Conservation (phyloP, 2,329 filamentous ascomycete genomes). For the Nakataea oryzae region DNA sequence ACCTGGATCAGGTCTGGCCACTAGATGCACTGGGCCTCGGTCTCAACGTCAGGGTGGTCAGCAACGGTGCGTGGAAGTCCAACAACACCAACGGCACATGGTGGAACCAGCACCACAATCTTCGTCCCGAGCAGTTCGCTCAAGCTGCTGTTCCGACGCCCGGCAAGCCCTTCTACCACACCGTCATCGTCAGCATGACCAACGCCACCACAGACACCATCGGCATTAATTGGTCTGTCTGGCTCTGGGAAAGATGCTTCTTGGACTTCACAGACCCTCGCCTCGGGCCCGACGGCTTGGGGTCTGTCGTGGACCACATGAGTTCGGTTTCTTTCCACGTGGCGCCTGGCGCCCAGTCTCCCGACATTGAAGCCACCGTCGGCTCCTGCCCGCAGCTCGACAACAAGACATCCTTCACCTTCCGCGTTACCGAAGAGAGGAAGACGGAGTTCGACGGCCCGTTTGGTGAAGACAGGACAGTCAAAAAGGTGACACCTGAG, state of each 20-base stretch:
- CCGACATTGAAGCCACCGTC: neutral
- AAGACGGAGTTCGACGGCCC: neutral
- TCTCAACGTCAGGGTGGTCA: neutral
- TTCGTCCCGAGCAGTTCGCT: neutral
- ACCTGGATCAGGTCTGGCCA: neutral
- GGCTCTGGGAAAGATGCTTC: neutral
- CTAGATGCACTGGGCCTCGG: neutral
- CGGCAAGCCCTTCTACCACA: neutral
- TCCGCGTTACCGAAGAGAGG: neutral
- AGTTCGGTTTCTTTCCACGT: neutral
- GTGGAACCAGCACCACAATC: neutral
- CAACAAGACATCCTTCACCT: neutral
- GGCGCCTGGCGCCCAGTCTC: neutral
- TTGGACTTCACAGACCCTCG: neutral
- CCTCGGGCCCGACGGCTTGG: neutral
- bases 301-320: neutral
- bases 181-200: neutral
- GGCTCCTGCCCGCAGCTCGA: neutral
- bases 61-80: neutral
- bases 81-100: neutral
- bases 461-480: neutral
- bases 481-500: neutral
- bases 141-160: neutral
- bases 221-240: neutral
- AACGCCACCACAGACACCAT: neutral